These are phyloP conservation scores for Thuidium tamariscinum DNA, from an alignment of 225 moss, liverwort and hornwort species.

Conservation along the genomic window DNA sequence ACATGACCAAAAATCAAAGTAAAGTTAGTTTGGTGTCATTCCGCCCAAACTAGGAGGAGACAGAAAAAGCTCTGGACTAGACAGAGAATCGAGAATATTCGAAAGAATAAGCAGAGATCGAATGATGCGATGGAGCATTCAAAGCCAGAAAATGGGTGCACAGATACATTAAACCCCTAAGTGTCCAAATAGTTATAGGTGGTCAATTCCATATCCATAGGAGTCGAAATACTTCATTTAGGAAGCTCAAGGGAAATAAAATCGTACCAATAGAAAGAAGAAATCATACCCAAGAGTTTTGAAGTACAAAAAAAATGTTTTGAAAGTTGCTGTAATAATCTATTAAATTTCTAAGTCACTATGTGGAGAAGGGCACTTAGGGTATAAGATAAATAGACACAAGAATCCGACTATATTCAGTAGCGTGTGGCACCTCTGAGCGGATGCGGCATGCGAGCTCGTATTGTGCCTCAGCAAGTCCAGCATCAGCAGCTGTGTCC, in stretches of 20 bases:
- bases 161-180: background rate
- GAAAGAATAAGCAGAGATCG: background rate
- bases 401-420: background rate
- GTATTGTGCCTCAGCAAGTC: conserved; percentile 75
- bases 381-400: background rate
- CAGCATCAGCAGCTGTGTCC: conserved; percentile 75
- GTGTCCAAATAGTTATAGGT: background rate
- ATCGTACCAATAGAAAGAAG: background rate
- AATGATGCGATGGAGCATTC: background rate
- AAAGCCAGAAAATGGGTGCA: background rate
- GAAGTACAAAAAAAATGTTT: background rate
- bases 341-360: background rate
- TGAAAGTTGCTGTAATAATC: background rate
- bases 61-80: background rate
- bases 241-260: background rate
- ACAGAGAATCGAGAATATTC: background rate
- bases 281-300: background rate
- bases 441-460: conserved; percentile 77
- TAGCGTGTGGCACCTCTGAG: conserved; percentile 40
- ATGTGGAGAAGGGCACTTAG: background rate
- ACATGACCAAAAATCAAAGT: background rate
- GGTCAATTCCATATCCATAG: background rate
- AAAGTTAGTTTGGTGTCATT: background rate
- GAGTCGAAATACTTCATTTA: background rate
- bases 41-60: background rate